Conservation (phyloP, 768 basidiomycete species). For the Russula emetica region DNA sequence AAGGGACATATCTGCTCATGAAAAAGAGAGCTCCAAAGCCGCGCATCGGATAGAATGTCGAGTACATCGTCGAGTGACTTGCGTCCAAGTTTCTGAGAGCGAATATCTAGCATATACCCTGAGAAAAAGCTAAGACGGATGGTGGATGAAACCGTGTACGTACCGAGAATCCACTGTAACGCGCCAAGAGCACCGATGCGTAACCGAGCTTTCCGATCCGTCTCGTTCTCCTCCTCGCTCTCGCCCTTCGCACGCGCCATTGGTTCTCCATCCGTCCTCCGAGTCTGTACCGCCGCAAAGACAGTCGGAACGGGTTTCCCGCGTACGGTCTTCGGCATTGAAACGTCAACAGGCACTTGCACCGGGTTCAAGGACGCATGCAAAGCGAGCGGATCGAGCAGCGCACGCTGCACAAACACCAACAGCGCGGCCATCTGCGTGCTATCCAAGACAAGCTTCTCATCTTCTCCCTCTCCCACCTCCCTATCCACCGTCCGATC, state of each 20-base stretch:
- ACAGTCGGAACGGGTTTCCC: conserved; percentile 35
- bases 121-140: background rate
- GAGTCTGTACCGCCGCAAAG: conserved; percentile 6
- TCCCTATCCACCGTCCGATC: background rate
- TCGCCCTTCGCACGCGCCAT: conserved; percentile 45
- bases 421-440: conserved; percentile 39
- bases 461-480: conserved; percentile 18
- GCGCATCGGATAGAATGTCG: conserved; percentile 46
- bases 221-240: conserved; percentile 61
- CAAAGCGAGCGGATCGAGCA: conserved; percentile 58
- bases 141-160: conserved; percentile 29
- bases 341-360: conserved; percentile 40
- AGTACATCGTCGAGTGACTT: conserved; percentile 33
- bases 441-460: conserved; percentile 36
- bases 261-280: conserved; percentile 35
- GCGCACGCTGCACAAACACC: conserved; percentile 49
- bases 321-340: conserved; percentile 34
- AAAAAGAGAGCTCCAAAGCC: conserved; percentile 57
- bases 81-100: conserved; percentile 3
- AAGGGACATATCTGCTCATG: conserved; percentile 43
- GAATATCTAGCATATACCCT: conserved; percentile 18
- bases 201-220: conserved; percentile 65
- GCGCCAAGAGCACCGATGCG: conserved; percentile 66
- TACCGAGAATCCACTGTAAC: conserved; percentile 60
- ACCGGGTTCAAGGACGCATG: conserved; percentile 61